phyloP scores from a whole-genome alignment of 495 filamentous ascomycete species.

The Aspergillus affinis region DNA sequence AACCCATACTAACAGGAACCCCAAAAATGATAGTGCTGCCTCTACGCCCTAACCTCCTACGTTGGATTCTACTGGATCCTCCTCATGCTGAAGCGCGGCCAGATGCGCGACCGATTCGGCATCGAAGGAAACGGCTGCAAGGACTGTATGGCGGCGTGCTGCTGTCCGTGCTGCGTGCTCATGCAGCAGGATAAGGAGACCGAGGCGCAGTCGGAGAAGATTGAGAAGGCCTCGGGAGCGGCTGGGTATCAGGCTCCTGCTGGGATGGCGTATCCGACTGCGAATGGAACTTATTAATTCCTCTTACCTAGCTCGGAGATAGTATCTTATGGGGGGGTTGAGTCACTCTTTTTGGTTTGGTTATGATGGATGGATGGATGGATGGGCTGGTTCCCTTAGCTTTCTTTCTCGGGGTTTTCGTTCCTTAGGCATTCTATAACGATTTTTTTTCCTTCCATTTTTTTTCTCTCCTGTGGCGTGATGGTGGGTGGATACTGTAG shows the following conservation, averaged over 20 bases:
- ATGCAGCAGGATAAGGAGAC: constrained; percentile 58
- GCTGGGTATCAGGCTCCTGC: constrained; percentile 23
- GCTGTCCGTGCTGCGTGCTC: constrained; percentile 52
- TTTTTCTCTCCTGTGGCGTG: neutral
- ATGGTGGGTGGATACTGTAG: neutral
- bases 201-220: constrained; percentile 15
- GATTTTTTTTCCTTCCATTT: constrained; percentile 1
- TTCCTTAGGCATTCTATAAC: neutral
- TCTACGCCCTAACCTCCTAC: constrained; percentile 29
- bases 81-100: constrained; percentile 53
- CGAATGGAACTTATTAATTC: neutral
- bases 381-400: neutral
- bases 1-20: neutral
- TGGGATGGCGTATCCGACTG: constrained; percentile 17
- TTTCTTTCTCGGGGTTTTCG: neutral
- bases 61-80: constrained; percentile 39
- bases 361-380: neutral
- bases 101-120: constrained; percentile 51
- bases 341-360: neutral
- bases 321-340: too few relatives aligned
- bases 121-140: constrained; percentile 52
- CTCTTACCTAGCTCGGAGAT: too few relatives aligned
- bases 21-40: constrained; percentile 17
- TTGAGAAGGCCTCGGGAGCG: neutral
- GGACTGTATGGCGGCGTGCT: constrained; percentile 52